Base-by-base conservation (phyloP, 1,139 yeast genomes). In the Pichia sp. region DNA sequence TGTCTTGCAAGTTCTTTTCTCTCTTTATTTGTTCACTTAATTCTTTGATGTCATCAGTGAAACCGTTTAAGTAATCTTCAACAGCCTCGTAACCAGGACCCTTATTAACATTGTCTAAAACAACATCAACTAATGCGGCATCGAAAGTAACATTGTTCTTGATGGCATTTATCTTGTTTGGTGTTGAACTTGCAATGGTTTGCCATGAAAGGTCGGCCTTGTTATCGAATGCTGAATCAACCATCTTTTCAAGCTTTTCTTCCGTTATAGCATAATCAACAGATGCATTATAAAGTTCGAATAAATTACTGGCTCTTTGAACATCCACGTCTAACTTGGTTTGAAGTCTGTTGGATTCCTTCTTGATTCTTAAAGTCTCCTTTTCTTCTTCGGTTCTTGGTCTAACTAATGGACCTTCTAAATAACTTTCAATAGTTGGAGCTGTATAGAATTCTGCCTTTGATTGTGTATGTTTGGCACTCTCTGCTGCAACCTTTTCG, bases 401-500 rank as follows among this genome's bases (percentile, higher is more conserved):
- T 61, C 85, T 76, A 72, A 90, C 78, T 52, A 89, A 69, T 17
- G 91, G 86, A 3, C 87, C 87, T 34, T 77, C 65, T 54, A 85
- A 70, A 55, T 84, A 74, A 37, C 79, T 73, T 58, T 85, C 91
- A 53, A 90, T 73, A 3, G 96, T 86, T 40, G 96, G 96, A 45
- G 88, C 73, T 2, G 96, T 86, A 58, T 85, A 75, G 58, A 70
- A 69, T 40, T 82, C 75, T 19, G 89, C 82, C 50, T 72, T 74
- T 6, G 81, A 70, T 54, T 70, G 73, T 54, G 67, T 67, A 49
- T 72, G 61, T 30, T 53, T 45, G 21, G 58, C 56, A 15, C 67
- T 67, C 17, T 48, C 67, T 58, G 58, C 67, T 53, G 64, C 66
- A 62, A 50, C 58, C 59, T 51, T 62, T 59, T 46, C 63, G 58